Evolutionary conservation across 495 filamentous ascomycete genomes (phyloP), one percentile per base, ranked within the genome.

Genomic region (Hamigera avellanea): DNA sequence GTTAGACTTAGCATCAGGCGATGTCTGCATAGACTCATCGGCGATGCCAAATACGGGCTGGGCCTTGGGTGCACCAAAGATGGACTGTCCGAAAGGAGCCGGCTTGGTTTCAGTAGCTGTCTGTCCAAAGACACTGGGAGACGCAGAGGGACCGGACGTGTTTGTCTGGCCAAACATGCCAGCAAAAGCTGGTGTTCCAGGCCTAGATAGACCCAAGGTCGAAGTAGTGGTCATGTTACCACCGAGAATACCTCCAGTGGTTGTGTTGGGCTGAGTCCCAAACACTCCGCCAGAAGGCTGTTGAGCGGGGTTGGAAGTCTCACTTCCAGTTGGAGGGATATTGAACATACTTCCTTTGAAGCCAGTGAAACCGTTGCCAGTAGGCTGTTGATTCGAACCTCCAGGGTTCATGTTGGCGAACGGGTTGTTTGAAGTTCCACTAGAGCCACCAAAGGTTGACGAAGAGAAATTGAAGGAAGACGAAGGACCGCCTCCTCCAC

Each of bases 1-100:
- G 19, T 50, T 53, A 23, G 46, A 43, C 38, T 67, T 65, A 12
- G 50, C 40, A 26, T 66, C 64, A 6, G 60, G 60, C 3, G 61
- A 67, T 14, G 50, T 66, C 42, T 64, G 60, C 64, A 67, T 67
- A 10, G 55, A 61, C 23, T 67, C 63, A 18, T 43, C 41, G 10
- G 41, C 44, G 32, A 53, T 39, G 14, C 47, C 48, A 18, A 30
- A 30, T 6, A n/a, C 28, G n/a, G 28, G 10, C n/a, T n/a, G 28
- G 28, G 28, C 28, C n/a, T 30, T 30, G 28, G 37, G 14, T 12
- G 37, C 23, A 25, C 17, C 21, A 33, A n/a, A 19, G 21, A 44
- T 36, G 26, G 48, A 50, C 26, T 57, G 45, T 2, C 45, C 40
- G 25, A 57, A 54, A 18, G 42, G 28, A 33, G 45, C 39, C 12